Conservation (phyloP, 2,329 filamentous ascomycete genomes). For the Cytospora paraplurivora region DNA sequence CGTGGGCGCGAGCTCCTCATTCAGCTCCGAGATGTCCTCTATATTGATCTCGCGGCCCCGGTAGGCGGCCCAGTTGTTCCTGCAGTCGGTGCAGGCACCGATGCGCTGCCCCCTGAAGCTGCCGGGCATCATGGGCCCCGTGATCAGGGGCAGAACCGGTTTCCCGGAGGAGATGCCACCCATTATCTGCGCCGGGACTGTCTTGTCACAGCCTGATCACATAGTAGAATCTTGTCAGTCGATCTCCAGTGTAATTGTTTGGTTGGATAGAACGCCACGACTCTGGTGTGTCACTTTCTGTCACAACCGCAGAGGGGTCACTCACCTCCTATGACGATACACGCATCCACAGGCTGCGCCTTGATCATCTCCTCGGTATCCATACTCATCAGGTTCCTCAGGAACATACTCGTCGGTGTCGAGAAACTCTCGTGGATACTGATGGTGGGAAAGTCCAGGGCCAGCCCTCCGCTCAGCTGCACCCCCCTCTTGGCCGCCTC, state of each 20-base stretch:
- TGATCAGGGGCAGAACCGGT: constrained; percentile 67
- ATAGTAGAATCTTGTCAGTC: neutral
- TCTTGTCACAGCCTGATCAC: constrained; percentile 69
- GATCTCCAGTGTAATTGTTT: neutral
- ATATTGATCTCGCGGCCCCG: constrained; percentile 68
- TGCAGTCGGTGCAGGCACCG: constrained; percentile 74
- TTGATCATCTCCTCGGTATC: constrained; percentile 78
- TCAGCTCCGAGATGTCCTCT: constrained; percentile 70
- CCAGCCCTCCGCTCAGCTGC: constrained; percentile 66
- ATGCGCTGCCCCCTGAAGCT: constrained; percentile 65
- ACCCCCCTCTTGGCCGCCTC: constrained; percentile 71
- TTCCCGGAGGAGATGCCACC: constrained; percentile 75
- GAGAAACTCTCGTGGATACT: constrained; percentile 71
- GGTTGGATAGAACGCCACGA: neutral
- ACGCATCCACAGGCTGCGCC: constrained; percentile 70
- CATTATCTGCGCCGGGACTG: constrained; percentile 74
- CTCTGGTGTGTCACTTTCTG: neutral
- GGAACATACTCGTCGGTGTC: constrained; percentile 72
- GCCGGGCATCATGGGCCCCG: constrained; percentile 75
- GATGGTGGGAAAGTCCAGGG: constrained; percentile 74
- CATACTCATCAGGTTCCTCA: constrained; percentile 77
- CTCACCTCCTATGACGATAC: constrained; percentile 66
- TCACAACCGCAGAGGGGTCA: constrained; percentile 9
- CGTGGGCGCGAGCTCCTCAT: constrained; percentile 73
- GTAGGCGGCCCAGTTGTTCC: constrained; percentile 72